A percentile compares a stretch with the other conserved stretches of the same genome.
Conservation (phyloP, 495 filamentous ascomycete species). For the Pyrenopolyporus hunteri region DNA sequence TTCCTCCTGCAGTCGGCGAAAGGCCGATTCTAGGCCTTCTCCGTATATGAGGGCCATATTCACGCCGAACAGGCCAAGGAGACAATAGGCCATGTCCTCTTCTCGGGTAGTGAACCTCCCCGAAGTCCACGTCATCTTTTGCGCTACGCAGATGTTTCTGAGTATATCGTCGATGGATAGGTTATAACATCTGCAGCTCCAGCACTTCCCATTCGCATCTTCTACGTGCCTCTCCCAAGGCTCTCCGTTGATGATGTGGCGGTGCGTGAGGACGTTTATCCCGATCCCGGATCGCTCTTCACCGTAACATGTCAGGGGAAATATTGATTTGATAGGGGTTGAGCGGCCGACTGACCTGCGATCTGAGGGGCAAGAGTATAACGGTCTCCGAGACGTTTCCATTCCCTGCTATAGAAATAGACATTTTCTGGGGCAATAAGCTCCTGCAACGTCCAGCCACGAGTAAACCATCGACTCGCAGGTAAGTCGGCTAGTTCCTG, state of each 20-base stretch:
- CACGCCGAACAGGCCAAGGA: slow-evolving; percentile 38
- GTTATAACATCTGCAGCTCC: too few relatives aligned
- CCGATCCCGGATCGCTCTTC: background rate
- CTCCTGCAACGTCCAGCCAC: slow-evolving; percentile 54
- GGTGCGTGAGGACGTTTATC: background rate
- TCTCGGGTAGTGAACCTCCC: slow-evolving; percentile 27
- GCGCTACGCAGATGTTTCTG: slow-evolving; percentile 9
- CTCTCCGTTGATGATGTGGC: background rate
- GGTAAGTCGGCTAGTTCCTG: slow-evolving; percentile 40
- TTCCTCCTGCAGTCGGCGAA: slow-evolving; percentile 36
- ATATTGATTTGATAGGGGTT: too few relatives aligned
- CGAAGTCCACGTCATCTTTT: slow-evolving; percentile 41
- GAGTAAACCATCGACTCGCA: slow-evolving; percentile 45
- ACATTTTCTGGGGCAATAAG: slow-evolving; percentile 37
- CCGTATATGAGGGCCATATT: slow-evolving; percentile 39
- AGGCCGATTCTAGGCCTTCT: slow-evolving; percentile 27
- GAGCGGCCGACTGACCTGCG: background rate
- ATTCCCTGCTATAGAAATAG: slow-evolving; percentile 23
- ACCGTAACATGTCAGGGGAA: background rate
- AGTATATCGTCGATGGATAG: background rate
- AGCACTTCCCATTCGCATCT: too few relatives aligned
- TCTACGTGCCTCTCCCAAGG: background rate
- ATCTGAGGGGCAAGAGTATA: background rate
- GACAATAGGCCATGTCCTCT: slow-evolving; percentile 41
- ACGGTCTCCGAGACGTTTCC: slow-evolving; percentile 17